Base-by-base conservation (phyloP, 1,284 basidiomycete genomes). In the Ustilago crameri region DNA sequence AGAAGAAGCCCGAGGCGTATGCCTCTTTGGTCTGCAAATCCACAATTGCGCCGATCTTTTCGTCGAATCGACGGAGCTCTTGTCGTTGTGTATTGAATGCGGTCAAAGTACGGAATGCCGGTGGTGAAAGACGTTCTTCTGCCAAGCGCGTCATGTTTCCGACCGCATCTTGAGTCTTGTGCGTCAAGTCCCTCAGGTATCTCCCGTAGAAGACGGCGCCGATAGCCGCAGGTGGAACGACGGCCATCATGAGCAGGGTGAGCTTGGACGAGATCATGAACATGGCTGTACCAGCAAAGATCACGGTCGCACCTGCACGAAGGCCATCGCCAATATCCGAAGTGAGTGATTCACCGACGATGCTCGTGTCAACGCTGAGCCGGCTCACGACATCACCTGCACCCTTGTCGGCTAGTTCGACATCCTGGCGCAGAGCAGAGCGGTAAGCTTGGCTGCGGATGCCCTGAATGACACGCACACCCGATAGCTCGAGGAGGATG, bases 161-260 rank as follows among this genome's bases (percentile, higher is more conserved):
- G 42, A 97, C 88, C 1, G 93, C 92, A 80, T 95, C 93, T 83
- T 98, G 95, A 5, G 95, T 96, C 76, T 90, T 87, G 80, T 93
- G 93, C 15, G 93, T 94, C 3, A 98, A 87, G 70, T 90, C 91
- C 80, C 95, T 94, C 48, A 98, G 85, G 84, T 97, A 98, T 14
- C 93, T 89, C 58, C 95, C 95, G 81, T 98, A 98, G 82, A 94
- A 93, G 17, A 98, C 95, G 44, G 94, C 95, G 68, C 93, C 95
- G 58, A 98, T 87, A 8, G 94, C 95, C 9, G 98, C 91, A 0
- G 95, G 95, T 5, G 95, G 96, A 0, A 98, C 94, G 51, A 97
- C 90, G 20, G 90, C 89, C 65, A 98, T 88, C 95, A 98, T 98
- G 63, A 98, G 87, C 47, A 92, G 83, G 0, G 95, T 97, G 59